Base-by-base conservation (phyloP, 2,329 filamentous ascomycete species). In the Tolypocladium endophyticum region DNA sequence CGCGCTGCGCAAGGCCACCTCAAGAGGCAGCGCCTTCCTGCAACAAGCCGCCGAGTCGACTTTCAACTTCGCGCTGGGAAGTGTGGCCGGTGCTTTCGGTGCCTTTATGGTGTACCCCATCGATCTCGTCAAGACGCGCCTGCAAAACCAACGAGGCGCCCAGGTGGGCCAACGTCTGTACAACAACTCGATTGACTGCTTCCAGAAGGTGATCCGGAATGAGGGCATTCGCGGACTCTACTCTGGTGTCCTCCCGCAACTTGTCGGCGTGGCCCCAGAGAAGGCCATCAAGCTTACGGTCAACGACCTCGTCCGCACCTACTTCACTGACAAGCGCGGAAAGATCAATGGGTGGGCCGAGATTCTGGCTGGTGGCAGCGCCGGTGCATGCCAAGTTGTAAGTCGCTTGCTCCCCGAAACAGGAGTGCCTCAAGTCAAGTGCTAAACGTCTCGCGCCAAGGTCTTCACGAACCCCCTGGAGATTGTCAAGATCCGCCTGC, bases 21-120 rank as follows among this genome's bases (percentile, higher is more conserved):
- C 67, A 58, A 67, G 67, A 30, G 60, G 64, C 25, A 65, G 65
- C 50, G 60, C 69, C 25, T 66, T 92, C 62, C 66, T 95, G 20
- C 77, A 86, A 63, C 78, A 83, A 59, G 71, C 91, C 38, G 59
- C 70, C 47, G 67, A 92, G 71, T 96, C 92, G 1, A 84, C 81
- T 2, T 95, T 97, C 74, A 92, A 96, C 79, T 99, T 99, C 72
- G 86, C 79, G 3, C 84, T 99, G 8, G 94, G 94, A 61, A 92
- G 89, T 72, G 66, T 96, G 66, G 94, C 94, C 9, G 94, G 94
- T 75, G 94, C 94, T 12, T 99, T 99, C 71, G 94, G 94, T 72
- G 94, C 94, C 16, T 97, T 99, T 73, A 97, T 99, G 91, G 94
- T 99, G 58, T 99, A 99, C 73, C 94, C 94, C 30, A 97, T 99